Evolutionary conservation across 1,284 basidiomycete species (phyloP), one percentile per base, ranked within the genome.

Genomic region (Apiotrichum gamsii): DNA sequence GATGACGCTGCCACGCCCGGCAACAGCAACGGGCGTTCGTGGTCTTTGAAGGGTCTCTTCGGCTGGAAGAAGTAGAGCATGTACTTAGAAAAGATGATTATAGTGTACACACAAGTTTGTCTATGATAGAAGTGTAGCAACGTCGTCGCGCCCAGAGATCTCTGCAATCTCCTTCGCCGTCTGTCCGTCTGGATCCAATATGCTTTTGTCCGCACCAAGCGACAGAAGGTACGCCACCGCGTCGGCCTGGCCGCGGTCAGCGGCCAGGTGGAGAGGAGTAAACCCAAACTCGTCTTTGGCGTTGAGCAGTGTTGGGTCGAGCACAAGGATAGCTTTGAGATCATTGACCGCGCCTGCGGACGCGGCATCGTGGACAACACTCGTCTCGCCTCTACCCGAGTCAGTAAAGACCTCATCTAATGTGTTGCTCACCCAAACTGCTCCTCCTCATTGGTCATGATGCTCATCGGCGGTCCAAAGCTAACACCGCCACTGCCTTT

Each of bases 221-320:
- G 72, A 60, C n/a, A 91, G 65, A 23, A 94, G 69, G 3, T 81
- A 47, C 55, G 77, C 69, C 4, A 85, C 84, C 0, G 79, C 72
- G 0, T 74, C 72, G 4, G 74, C 44, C 56, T 82, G 78, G 0
- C 89, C 90, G 64, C 90, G 76, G 63, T 94, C 90, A 16, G 82
- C 81, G 1, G 90, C 89, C 0, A 93, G 76, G 61, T 94, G 90
- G 20, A 94, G 67, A 13, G 89, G 78, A 0, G 89, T 86, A 64
- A 87, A 90, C 28, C 86, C 88, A 72, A 80, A 85, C 72, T 84
- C 77, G 47, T 83, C 82, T 33, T 63, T 63, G 20, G 68, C 66
- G 58, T 82, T 71, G 47, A 82, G 70, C 8, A 61, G 39, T 1
- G 65, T 65, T 0, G 78, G 65, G 37, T 77, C 60, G 1, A 60